Base-by-base conservation (phyloP, 345 rosid genomes). In the Eucalyptus fibrosa region DNA sequence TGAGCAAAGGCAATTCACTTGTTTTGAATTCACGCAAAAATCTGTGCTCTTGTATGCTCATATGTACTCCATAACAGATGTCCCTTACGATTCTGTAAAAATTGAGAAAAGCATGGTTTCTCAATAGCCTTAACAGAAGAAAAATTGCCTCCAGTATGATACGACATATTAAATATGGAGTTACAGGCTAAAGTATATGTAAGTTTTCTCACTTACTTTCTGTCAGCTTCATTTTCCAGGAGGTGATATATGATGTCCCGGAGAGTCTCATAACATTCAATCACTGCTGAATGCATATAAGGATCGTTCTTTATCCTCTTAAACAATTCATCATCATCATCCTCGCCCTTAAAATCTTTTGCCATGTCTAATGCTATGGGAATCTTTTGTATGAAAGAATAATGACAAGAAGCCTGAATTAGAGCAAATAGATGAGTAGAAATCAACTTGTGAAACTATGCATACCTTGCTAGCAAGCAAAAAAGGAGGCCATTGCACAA, bases 351-450 rank as follows among this genome's bases (percentile, higher is more conserved):
- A 92, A 96, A 96, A 94, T 98, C 99, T 94, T 96, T 98, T 88
- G 99, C 99, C 98, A 96, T 95, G 94, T 97, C 99, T 91, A 98
- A 89, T 90, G 99, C 99, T 89, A 97, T 96, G 49, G 99, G 99
- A 93, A 98, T 97, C 99, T 98, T 87, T 88, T 89, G 89, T 65
- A 80, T 88, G 88, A 86, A 62, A 89, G 56, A 94, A 89, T 89
- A 65, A 88, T 90, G 81, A 86, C 50, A 19, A 51, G 42, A 28
- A 85, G n/a, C 67, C 56, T 40, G 53, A 8, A 87, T 45, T 45
- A 89, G 82, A 72, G 82, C 44, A 72, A 9, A 72, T 5, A 18
- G 0, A 72, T 72, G 82, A 19, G 82, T 3, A 18, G 14, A 30
- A 44, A 88, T 87, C 88, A 86, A 89, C 49, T 89, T 24, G 86